Conservation (phyloP, 306 rosid species). For the Phaseolus lunatus region DNA sequence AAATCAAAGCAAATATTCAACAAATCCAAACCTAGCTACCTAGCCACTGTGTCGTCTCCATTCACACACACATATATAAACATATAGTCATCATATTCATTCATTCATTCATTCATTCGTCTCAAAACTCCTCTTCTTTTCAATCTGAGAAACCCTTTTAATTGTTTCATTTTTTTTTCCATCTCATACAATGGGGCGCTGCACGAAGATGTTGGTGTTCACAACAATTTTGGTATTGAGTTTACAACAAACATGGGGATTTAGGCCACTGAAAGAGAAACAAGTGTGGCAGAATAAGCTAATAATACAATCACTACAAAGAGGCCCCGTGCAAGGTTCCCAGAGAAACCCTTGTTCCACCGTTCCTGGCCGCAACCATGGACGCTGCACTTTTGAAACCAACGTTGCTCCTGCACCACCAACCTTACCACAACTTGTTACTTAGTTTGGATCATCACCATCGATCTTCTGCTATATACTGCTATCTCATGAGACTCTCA, state of each 20-base stretch:
- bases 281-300: not conserved
- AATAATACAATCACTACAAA: constrained; percentile 39
- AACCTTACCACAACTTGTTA: not conserved
- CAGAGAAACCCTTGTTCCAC: constrained; percentile 47
- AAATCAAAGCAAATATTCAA: constrained; percentile 21
- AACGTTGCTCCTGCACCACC: constrained; percentile 30
- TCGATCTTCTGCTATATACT: not conserved
- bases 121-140: not conserved
- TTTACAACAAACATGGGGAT: constrained; percentile 28
- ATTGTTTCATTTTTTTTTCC: no score
- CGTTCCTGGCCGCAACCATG: constrained; percentile 44
- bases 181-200: constrained; percentile 30
- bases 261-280: constrained; percentile 43
- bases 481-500: not conserved
- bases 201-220: constrained; percentile 38
- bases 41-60: not conserved
- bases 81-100: not conserved
- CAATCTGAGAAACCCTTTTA: not conserved
- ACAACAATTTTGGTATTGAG: constrained; percentile 32
- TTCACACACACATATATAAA: not conserved
- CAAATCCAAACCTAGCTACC: not conserved
- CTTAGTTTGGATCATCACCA: not conserved
- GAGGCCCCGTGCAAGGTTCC: constrained; percentile 44
- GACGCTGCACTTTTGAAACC: constrained; percentile 36
- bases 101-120: not conserved